Conservation (phyloP, 2,329 filamentous ascomycete genomes). For the Calonectria henricotiae region DNA sequence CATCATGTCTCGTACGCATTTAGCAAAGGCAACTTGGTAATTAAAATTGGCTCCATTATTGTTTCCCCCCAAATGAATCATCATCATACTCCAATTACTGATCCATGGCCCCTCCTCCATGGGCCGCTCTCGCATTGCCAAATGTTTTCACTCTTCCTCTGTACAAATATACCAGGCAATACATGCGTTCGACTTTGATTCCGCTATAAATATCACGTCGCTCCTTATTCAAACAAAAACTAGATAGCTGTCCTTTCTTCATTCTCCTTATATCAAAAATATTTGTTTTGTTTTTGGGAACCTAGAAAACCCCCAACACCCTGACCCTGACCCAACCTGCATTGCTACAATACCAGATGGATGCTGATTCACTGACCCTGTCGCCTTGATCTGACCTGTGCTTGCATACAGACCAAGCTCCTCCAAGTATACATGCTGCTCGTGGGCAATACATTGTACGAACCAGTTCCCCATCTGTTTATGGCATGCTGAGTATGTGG, state of each 20-base stretch:
- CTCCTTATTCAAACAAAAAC: constrained; percentile 36
- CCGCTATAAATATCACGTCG: constrained; percentile 35
- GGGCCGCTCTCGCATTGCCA: background rate
- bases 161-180: constrained; percentile 44
- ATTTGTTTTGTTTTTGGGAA: constrained; percentile 33
- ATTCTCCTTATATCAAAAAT: constrained; percentile 28
- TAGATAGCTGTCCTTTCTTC: constrained; percentile 1
- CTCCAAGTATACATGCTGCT: constrained; percentile 1
- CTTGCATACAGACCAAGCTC: background rate
- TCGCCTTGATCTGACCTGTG: constrained; percentile 6
- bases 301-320: constrained; percentile 40
- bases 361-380: constrained; percentile 1
- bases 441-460: background rate
- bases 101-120: background rate
- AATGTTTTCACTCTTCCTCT: constrained; percentile 39
- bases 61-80: background rate
- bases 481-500: constrained; percentile 16
- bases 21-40: background rate
- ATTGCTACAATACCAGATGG: background rate
- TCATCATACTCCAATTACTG: background rate
- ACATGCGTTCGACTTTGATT: constrained; percentile 37
- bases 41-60: background rate
- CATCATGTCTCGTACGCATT: background rate
- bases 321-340: constrained; percentile 24
- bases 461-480: constrained; percentile 9